Evolutionary conservation across 163 green algal species (phyloP).

Genomic region (Volvox carteri): DNA sequence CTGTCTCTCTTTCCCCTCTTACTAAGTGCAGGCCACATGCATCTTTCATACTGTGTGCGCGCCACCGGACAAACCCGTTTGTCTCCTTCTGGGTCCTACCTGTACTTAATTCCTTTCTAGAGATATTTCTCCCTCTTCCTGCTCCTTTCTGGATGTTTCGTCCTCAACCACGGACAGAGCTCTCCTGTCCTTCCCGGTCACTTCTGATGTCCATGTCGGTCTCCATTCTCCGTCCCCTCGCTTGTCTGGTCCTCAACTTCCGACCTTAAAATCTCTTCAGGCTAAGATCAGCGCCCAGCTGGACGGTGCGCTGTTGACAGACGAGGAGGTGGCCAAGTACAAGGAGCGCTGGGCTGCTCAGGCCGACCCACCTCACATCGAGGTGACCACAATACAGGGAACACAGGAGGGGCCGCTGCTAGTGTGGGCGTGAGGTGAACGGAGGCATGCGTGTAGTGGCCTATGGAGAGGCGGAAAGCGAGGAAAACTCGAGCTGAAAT

Average conservation of each 20-base stretch:
- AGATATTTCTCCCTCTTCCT: no score
- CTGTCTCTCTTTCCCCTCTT: no score
- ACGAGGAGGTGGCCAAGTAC: slow-evolving; percentile 86
- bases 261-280: background rate
- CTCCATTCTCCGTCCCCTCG: background rate
- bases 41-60: no score
- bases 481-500: background rate
- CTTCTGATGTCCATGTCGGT: background rate
- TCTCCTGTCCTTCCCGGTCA: no score
- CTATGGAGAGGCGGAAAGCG: no score
- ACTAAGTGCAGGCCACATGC: no score
- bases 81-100: no score
- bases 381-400: slow-evolving; percentile 40
- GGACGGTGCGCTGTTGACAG: slow-evolving; percentile 89
- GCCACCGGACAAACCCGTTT: no score
- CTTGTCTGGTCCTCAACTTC: background rate
- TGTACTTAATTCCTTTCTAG: no score
- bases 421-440: background rate
- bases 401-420: no score
- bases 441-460: background rate
- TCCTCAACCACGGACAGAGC: no score
- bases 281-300: slow-evolving; percentile 76
- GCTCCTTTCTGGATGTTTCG: no score
- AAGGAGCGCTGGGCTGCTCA: slow-evolving; percentile 68
- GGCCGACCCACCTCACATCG: slow-evolving; percentile 67